phyloP scores from a whole-genome alignment of 2,329 filamentous ascomycete genomes.

The Aspergillus chevalieri region DNA sequence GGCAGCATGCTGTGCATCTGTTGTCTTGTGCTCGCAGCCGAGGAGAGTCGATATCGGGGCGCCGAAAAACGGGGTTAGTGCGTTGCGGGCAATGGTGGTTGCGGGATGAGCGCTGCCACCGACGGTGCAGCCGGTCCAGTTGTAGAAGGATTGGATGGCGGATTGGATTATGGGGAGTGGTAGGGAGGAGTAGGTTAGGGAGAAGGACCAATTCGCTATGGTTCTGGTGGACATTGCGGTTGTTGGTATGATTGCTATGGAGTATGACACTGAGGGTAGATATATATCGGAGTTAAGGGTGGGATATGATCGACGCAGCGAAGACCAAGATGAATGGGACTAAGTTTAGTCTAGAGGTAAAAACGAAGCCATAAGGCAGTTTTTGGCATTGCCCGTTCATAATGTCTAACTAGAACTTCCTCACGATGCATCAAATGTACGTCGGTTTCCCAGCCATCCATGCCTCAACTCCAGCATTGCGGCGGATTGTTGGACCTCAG shows the following conservation, averaged over 20 bases:
- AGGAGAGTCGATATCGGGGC: constrained; percentile 32
- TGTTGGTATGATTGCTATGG: neutral
- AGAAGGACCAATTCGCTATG: constrained; percentile 41
- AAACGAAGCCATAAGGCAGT: too few species aligned
- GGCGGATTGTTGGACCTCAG: too few species aligned
- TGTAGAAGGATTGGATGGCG: constrained; percentile 47
- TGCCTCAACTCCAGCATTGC: too few species aligned
- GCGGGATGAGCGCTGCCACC: constrained; percentile 46
- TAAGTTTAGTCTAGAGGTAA: too few species aligned
- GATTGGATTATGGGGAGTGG: constrained; percentile 38
- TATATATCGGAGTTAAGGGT: too few species aligned
- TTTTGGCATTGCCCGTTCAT: too few species aligned
- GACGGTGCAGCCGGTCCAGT: constrained; percentile 50
- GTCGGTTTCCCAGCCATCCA: too few species aligned
- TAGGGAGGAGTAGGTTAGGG: constrained; percentile 38
- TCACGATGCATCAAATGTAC: too few species aligned
- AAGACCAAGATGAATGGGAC: too few species aligned
- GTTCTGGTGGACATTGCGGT: neutral
- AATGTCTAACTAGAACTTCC: too few species aligned
- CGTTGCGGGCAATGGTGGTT: constrained; percentile 31
- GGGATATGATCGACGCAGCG: too few species aligned
- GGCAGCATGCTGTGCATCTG: constrained; percentile 46
- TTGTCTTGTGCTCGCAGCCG: constrained; percentile 15
- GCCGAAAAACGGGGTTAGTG: constrained; percentile 35
- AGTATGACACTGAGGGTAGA: too few species aligned